Evolutionary conservation across 805 yeast genomes (phyloP).

Genomic region (Maudiozyma turicensis): DNA sequence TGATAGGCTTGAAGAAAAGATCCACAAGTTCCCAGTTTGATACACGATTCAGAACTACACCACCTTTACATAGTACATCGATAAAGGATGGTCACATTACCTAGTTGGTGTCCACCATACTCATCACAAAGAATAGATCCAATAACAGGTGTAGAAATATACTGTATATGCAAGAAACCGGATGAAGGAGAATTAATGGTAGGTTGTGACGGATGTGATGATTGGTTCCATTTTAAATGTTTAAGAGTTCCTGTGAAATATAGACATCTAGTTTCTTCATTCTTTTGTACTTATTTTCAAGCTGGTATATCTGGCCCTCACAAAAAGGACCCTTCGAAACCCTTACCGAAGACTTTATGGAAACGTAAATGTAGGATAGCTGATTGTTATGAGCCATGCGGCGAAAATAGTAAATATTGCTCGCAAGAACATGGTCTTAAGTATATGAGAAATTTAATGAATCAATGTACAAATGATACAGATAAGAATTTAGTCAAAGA

Average conservation of each 20-base stretch:
- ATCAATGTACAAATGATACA: constrained; percentile 1
- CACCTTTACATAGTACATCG: too few relatives aligned
- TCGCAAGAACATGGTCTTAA: constrained; percentile 54
- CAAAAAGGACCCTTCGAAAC: neutral
- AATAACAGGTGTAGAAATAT: constrained; percentile 46
- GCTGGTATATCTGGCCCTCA: constrained; percentile 30
- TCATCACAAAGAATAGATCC: constrained; percentile 15
- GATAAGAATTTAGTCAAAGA: constrained; percentile 8
- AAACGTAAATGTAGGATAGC: constrained; percentile 62
- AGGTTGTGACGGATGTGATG: constrained; percentile 92
- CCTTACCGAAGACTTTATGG: constrained; percentile 50
- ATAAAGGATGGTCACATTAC: constrained; percentile 7
- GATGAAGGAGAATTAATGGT: constrained; percentile 82
- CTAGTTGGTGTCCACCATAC: constrained; percentile 28
- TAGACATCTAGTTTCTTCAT: constrained; percentile 49
- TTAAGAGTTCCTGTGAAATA: constrained; percentile 46
- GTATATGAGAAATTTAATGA: constrained; percentile 11
- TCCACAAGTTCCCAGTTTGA: too few relatives aligned
- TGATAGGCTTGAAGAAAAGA: too few relatives aligned
- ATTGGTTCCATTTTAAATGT: constrained; percentile 86
- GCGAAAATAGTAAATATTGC: constrained; percentile 58
- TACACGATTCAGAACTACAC: too few relatives aligned
- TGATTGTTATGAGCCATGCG: constrained; percentile 36
- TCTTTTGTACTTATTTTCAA: constrained; percentile 66
- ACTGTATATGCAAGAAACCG: constrained; percentile 67